Evolutionary conservation across 2,329 filamentous ascomycete genomes (phyloP).

Genomic region (Xylaria digitata): DNA sequence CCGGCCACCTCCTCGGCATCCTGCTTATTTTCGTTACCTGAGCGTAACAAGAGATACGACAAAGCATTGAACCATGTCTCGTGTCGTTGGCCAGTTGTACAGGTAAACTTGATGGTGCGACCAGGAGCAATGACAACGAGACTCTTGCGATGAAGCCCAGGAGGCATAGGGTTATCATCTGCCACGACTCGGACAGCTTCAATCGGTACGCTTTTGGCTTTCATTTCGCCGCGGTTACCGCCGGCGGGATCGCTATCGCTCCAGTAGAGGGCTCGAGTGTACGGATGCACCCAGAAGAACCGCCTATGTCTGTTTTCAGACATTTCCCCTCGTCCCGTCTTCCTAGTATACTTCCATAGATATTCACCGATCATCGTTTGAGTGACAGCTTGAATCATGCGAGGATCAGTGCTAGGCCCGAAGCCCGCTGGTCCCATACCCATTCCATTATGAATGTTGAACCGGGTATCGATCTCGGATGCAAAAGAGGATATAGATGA

Average conservation of each 20-base stretch:
- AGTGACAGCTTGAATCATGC: conserved; percentile 99
- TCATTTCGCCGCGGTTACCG: conserved; percentile 79
- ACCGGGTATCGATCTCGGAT: conserved; percentile 91
- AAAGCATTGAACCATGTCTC: conserved; percentile 99
- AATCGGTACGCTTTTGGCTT: conserved; percentile 90
- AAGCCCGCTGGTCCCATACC: conserved; percentile 68
- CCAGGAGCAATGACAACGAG: conserved; percentile 90
- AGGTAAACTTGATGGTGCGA: conserved; percentile 91
- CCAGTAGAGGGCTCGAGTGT: conserved; percentile 97
- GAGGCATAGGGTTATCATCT: conserved; percentile 95
- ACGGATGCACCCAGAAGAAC: conserved; percentile 99
- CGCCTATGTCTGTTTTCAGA: conserved; percentile 90
- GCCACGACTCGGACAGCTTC: conserved; percentile 91
- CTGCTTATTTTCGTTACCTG: conserved; percentile 70
- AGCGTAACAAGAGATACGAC: conserved; percentile 88
- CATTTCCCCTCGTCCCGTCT: conserved; percentile 87
- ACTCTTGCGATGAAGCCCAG: conserved; percentile 93
- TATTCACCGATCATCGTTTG: conserved; percentile 99
- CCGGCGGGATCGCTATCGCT: conserved; percentile 87
- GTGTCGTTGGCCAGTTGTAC: conserved; percentile 90
- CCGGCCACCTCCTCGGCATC: conserved; percentile 69
- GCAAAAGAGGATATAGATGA: conserved; percentile 96
- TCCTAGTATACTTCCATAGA: conserved; percentile 98
- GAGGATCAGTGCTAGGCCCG: conserved; percentile 82
- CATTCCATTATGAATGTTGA: conserved; percentile 77